phyloP scores from a whole-genome alignment of 1,139 yeast genomes.

The Hansenula lynferdii region DNA sequence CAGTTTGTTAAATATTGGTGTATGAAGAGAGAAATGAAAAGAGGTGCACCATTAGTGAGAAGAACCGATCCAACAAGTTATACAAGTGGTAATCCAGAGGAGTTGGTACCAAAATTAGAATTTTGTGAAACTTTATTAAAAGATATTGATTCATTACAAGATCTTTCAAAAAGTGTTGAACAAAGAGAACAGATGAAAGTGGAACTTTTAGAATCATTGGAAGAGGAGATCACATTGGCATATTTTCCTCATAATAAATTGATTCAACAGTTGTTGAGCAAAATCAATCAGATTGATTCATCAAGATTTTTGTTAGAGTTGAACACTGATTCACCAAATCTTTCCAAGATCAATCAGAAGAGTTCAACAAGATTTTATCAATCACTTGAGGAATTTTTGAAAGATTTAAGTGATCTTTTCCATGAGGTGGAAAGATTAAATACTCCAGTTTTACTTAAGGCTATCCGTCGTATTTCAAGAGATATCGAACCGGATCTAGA shows the following conservation, averaged over 20 bases:
- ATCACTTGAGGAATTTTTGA: conserved; percentile 22
- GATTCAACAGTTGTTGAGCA: conserved; percentile 16
- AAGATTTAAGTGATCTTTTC: conserved; percentile 25
- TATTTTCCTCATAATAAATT: conserved; percentile 21
- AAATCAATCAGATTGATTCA: conserved; percentile 21
- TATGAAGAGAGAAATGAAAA: conserved; percentile 66
- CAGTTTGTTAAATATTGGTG: conserved; percentile 81
- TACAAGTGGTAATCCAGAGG: conserved; percentile 37
- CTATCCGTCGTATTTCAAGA: conserved; percentile 17
- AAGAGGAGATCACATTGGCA: conserved; percentile 22
- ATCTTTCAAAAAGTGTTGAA: conserved; percentile 31
- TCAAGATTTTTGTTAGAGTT: conserved; percentile 22
- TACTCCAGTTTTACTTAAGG: conserved; percentile 11
- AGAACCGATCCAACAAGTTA: conserved; percentile 47
- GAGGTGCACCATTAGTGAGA: conserved; percentile 73
- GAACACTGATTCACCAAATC: conserved; percentile 9
- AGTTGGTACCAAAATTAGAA: conserved; percentile 40
- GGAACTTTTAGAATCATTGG: conserved; percentile 20
- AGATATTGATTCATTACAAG: conserved; percentile 46
- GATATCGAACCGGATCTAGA: conserved; percentile 15
- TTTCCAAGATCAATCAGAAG: conserved; percentile 22
- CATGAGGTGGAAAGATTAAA: conserved; percentile 12
- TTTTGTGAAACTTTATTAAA: conserved; percentile 39
- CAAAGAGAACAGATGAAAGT: conserved; percentile 29
- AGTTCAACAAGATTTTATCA: conserved; percentile 22